Evolutionary conservation across 2,329 filamentous ascomycete species (phyloP), one percentile per base, ranked within the genome.

Genomic region (Neopestalotiopsis sp.): DNA sequence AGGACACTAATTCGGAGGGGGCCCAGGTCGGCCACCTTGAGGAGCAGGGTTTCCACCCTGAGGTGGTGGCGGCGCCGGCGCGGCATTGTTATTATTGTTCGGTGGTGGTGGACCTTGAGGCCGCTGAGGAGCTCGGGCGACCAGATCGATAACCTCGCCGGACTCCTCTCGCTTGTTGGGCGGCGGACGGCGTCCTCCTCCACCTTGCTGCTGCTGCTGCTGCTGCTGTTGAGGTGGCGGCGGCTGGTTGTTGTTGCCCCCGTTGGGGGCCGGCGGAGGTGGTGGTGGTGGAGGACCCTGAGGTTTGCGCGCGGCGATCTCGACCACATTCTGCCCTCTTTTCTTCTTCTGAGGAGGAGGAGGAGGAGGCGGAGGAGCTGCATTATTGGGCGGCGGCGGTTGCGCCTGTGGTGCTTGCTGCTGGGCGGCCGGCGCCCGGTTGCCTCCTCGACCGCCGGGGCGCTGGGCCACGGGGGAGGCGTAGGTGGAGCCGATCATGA

Each of bases 401-500:
- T 24, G 24, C 24, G 24, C 24, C 24, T 24, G 24, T 24, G 24
- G 24, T 2, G 17, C 45, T 17, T 24, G 34, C 10, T 38, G 34
- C 10, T 38, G 45, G 45, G 17, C 45, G 45, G 45, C 14, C 45
- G 45, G 45, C 9, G 45, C 45, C 17, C 45, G 45, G 45, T 53
- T 24, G 17, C 45, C 45, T 17, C 45, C 45, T 20, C 45, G n/a
- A 24, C 45, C 45, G 9, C 45, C 45, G 9, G 45, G 45, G 2
- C 45, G 45, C 45, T 53, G 59, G 59, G 28, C 59, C 32, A 34
- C 12, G 61, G 61, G 61, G 45, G 62, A 68, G 12, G 70, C 70
- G 45, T 69, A 34, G 58, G 66, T 66, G 24, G 62, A 53, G 14
- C 70, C 63, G 62, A 68, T 66, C 59, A 71, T 66, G 10, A 71